Base-by-base conservation (phyloP, 495 filamentous ascomycete genomes). In the Penicillium coffeae region DNA sequence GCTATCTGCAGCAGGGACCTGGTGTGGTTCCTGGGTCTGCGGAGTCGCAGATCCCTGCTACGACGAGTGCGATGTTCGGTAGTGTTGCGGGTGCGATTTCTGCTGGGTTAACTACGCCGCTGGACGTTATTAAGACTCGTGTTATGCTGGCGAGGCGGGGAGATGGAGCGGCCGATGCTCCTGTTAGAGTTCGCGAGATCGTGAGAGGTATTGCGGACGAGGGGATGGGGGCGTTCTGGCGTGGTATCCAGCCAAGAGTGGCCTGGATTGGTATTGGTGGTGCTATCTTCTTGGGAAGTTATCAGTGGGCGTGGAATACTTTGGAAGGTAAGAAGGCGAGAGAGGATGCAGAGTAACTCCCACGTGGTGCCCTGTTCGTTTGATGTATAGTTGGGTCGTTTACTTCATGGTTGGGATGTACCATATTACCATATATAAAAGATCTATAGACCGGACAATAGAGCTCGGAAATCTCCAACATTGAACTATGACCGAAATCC, bases 61-160 rank as follows among this genome's bases (percentile, higher is more conserved):
- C 78, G 13, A 91, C 95, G 71, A 91, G 87, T 49, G 94, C 85
- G 6, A 61, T 95, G 36, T 93, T 94, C 64, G 93, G 93, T 7
- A 89, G 85, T 53, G 55, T 90, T 18, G 80, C 88, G 16, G 93
- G 93, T 5, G 90, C 86, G 0, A 77, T 96, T 44, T 89, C 93
- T 20, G 93, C 93, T 3, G 91, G 81, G 2, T 62, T 92, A 48
- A 98, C 93, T 35, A 98, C 93, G 47, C 93, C 93, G 47, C 60
- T 98, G 53, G 93, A 98, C 70, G 93, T 97, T 54, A 77, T 97
- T 51, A 98, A 98, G 78, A 98, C 93, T 51, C 75, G 93, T 48
- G 81, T 98, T 68, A 98, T 98, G 93, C 71, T 98, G 62, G 85
- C 86, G 20, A 69, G 73, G 25, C 57, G 72, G 7, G 64, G 57